Base-by-base conservation (phyloP, 2,329 filamentous ascomycete genomes). In the Leptographium procerum region DNA sequence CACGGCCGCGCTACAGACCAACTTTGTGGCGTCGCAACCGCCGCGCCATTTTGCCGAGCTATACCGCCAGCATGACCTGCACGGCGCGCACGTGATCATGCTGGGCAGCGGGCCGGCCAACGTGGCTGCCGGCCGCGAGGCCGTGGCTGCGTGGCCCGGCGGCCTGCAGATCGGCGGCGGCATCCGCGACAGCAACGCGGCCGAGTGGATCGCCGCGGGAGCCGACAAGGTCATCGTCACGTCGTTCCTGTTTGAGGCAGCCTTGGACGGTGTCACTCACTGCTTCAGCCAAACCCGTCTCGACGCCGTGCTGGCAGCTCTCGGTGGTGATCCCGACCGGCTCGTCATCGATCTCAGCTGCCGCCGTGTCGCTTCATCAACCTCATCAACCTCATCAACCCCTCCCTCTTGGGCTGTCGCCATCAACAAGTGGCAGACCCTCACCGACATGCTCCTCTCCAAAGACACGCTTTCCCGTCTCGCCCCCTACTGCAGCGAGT, bases 341-440 rank as follows among this genome's bases (percentile, higher is more conserved):
- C 83, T 99, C 54, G 92, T 99, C 64, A 91, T 99, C 69, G 94
- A 99, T 69, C 81, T 99, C 28, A 96, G 91, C 72, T 99, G 94
- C 69, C 84, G 94, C 56, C 80, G 85, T 1, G 54, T 40, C 31
- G 3, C 40, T 1, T 16, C n/a, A 1, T 10, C 36, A 16, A 4
- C 36, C 2, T 40, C 34, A 4, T 28, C 36, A 10, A 6, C 14
- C 22, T 24, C 22, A 28, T 22, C 19, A 7, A 4, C 29, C 43
- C 16, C 31, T 13, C 9, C 36, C 53, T 19, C 52, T 33, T 99
- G 94, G 94, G 91, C 88, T 67, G 94, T 99, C n/a, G 92, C 94
- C 58, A 99, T 95, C 87, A 89, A 99, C 72, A 95, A 95, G 71
- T 99, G 94, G 94, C 94, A 97, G 77, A 96, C 90, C 1, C 86